phyloP scores from a whole-genome alignment of 2,329 filamentous ascomycete genomes.

The Chrysoporthe deuterocubensis region DNA sequence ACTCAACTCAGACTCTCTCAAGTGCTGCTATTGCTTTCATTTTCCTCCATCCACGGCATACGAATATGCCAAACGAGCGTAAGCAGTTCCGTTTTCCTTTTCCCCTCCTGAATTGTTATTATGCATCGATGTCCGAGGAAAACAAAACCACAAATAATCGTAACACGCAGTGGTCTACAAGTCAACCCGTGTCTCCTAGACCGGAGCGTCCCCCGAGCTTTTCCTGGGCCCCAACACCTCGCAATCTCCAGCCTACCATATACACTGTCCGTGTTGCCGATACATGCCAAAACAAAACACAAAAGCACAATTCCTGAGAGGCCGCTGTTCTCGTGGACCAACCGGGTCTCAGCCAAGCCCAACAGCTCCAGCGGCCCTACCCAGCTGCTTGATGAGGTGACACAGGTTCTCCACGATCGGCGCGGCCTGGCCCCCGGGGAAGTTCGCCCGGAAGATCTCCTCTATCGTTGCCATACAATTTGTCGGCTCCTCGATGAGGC shows the following conservation, averaged over 20 bases:
- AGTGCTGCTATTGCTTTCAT: no score
- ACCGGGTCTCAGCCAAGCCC: constrained; percentile 32
- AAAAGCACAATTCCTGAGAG: not conserved
- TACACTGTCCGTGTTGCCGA: not conserved
- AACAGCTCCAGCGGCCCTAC: constrained; percentile 51
- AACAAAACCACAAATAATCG: no score
- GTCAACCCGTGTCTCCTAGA: no score
- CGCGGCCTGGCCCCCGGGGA: constrained; percentile 50
- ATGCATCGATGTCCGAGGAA: no score
- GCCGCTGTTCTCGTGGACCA: not conserved
- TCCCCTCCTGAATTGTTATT: no score
- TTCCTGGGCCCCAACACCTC: constrained; percentile 2
- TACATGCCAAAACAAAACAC: not conserved
- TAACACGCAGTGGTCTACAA: no score
- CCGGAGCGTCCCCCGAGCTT: not conserved
- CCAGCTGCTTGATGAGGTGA: constrained; percentile 64
- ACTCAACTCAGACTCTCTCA: no score
- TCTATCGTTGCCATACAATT: constrained; percentile 63
- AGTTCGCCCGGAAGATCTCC: constrained; percentile 60
- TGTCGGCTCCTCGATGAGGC: constrained; percentile 58
- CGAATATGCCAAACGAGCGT: no score
- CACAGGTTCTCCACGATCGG: constrained; percentile 71
- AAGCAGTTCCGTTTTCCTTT: no score
- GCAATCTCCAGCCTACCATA: not conserved
- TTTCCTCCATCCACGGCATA: no score